Percentiles rank a stretch among this genome's conserved stretches.
Evolutionary conservation across 2,329 filamentous ascomycete genomes (phyloP).

Genomic region (Xylariomycetidae sp.): DNA sequence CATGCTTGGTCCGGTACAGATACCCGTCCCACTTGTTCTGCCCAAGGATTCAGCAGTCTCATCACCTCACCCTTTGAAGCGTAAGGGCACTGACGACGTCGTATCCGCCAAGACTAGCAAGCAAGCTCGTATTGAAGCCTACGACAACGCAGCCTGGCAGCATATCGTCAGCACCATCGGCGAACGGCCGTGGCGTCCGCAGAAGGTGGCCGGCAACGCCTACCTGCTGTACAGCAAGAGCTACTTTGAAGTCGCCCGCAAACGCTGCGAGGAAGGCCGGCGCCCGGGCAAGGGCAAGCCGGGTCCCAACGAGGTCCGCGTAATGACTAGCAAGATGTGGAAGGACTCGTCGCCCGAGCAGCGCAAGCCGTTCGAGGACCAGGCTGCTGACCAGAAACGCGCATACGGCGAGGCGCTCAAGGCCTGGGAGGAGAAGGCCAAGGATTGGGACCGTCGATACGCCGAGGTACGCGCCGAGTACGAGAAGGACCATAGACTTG

Average conservation of each 20-base stretch:
- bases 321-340: constrained; percentile 88
- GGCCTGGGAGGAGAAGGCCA: constrained; percentile 55
- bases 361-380: constrained; percentile 71
- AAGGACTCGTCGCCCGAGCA: constrained; percentile 64
- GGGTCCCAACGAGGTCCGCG: constrained; percentile 74
- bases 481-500: constrained; percentile 44
- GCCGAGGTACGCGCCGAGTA: constrained; percentile 46
- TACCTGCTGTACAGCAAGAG: constrained; percentile 86
- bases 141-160: constrained; percentile 48
- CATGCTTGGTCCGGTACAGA: constrained; percentile 73
- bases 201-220: constrained; percentile 71
- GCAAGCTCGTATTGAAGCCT: constrained; percentile 48
- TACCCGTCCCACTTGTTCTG: constrained; percentile 70
- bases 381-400: constrained; percentile 64
- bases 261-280: constrained; percentile 59
- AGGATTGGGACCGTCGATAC: constrained; percentile 67
- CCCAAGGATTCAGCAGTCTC: constrained; percentile 43
- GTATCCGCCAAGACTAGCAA: constrained; percentile 39
- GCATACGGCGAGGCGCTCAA: constrained; percentile 52
- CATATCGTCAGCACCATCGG: constrained; percentile 57
- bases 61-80: constrained; percentile 38
- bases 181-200: constrained; percentile 65
- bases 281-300: constrained; percentile 58
- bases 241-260: constrained; percentile 58
- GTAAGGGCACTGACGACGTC: constrained; percentile 36